Evolutionary conservation across 2,329 filamentous ascomycete species (phyloP).

Genomic region (Fusarium armeniacum): DNA sequence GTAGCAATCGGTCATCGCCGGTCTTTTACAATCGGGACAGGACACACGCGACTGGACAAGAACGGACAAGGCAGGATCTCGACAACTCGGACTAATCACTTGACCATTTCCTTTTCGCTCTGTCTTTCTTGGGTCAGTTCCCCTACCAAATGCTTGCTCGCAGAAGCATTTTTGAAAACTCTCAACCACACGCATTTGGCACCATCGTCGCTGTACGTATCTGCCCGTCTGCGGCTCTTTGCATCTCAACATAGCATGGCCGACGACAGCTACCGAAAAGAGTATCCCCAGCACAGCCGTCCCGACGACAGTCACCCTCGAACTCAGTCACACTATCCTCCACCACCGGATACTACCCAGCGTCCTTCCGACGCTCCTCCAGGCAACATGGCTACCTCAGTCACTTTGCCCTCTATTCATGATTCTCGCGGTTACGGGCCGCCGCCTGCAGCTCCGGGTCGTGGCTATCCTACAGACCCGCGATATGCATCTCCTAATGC

Average conservation of each 20-base stretch:
- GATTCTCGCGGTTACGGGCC: conserved; percentile 59
- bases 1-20: conserved; percentile 35
- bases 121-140: conserved; percentile 18
- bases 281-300: conserved; percentile 55
- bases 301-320: conserved; percentile 60
- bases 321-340: conserved; percentile 57
- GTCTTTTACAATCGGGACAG: conserved; percentile 23
- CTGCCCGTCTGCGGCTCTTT: conserved; percentile 48
- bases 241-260: conserved; percentile 56
- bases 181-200: conserved; percentile 29
- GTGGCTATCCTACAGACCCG: conserved; percentile 54
- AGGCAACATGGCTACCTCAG: conserved; percentile 59
- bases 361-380: conserved; percentile 51
- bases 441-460: conserved; percentile 52
- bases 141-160: conserved; percentile 43
- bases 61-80: conserved; percentile 12
- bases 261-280: conserved; percentile 57
- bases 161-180: conserved; percentile 25
- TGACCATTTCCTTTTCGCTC: conserved; percentile 12
- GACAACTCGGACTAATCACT: conserved; percentile 28
- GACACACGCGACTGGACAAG: conserved; percentile 19
- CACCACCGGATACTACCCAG: conserved; percentile 58
- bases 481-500: conserved; percentile 61
- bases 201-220: conserved; percentile 39
- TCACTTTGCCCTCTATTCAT: conserved; percentile 66